Percentiles rank a stretch among this genome's conserved stretches.
Evolutionary conservation across 139 green algal species (phyloP).

Genomic region (Volvox africanus): DNA sequence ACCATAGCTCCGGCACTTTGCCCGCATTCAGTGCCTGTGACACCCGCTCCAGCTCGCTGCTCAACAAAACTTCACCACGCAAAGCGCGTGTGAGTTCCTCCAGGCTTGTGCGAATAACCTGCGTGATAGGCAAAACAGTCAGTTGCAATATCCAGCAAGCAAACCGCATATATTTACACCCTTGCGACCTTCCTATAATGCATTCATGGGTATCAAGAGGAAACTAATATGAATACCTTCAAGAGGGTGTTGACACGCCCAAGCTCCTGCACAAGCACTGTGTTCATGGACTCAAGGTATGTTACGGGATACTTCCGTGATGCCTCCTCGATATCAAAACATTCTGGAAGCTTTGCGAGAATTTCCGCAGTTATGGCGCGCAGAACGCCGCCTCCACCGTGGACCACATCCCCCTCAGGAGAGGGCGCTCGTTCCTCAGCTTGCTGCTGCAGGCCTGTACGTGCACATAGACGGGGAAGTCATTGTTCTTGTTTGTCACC

Average conservation of each 20-base stretch:
- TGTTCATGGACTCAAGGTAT: conserved; percentile 87
- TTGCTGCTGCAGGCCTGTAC: background rate
- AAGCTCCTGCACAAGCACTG: conserved; percentile 82
- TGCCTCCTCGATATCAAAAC: conserved; percentile 79
- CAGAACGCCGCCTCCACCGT: conserved; percentile 29
- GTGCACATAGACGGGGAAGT: background rate
- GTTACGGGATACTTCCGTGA: conserved; percentile 60
- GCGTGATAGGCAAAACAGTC: background rate
- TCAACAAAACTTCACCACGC: conserved; percentile 75
- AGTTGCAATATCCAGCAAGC: background rate
- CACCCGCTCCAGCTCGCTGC: conserved; percentile 73
- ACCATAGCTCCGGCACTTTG: conserved; percentile 83
- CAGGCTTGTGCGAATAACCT: conserved; percentile 71
- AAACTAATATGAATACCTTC: conserved; percentile 8
- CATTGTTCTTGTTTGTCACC: too few relatives aligned
- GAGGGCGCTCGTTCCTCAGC: background rate
- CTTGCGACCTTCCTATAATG: background rate
- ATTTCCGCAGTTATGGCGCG: conserved; percentile 64
- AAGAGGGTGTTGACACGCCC: conserved; percentile 79
- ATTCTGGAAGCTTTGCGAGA: conserved; percentile 68
- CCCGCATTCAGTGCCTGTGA: conserved; percentile 62
- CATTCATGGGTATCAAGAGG: background rate
- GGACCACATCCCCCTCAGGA: background rate
- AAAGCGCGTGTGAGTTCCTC: conserved; percentile 66
- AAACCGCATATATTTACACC: background rate